phyloP scores from a whole-genome alignment of 75 land plant species.

The Cryptomeria japonica region DNA sequence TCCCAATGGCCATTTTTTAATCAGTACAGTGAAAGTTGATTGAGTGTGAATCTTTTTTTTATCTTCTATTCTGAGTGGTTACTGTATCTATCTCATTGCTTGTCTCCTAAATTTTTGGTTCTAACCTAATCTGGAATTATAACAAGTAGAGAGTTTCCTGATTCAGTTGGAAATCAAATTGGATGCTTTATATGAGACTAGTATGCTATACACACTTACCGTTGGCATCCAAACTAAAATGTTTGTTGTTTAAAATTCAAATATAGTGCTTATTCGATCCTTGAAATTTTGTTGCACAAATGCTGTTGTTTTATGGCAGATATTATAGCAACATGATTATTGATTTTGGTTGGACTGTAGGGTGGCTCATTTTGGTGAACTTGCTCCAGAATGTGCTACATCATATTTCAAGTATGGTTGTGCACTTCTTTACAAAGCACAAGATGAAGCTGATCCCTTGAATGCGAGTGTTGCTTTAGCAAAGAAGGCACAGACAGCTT shows the following conservation, averaged over 20 bases:
- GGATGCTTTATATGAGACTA: too few relatives aligned
- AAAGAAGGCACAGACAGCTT: constrained; percentile 29
- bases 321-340: background rate
- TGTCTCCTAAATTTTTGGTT: too few relatives aligned
- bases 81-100: background rate
- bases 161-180: too few relatives aligned
- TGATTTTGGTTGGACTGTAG: constrained; percentile 30
- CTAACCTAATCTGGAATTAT: too few relatives aligned
- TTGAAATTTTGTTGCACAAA: too few relatives aligned
- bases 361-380: constrained; percentile 88
- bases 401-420: constrained; percentile 91
- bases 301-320: background rate
- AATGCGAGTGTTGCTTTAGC: constrained; percentile 41
- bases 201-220: too few relatives aligned
- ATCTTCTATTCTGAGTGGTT: background rate
- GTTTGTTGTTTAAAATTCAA: background rate
- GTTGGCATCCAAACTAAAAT: too few relatives aligned
- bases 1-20: background rate
- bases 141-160: too few relatives aligned
- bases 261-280: background rate
- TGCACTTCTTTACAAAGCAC: constrained; percentile 86
- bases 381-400: constrained; percentile 83
- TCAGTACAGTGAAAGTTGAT: background rate
- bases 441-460: constrained; percentile 87
- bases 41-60: constrained; percentile 10